These are phyloP conservation scores for Helotiales sp. DNA, from an alignment of 2,329 filamentous ascomycete species.

Conservation along the genomic window DNA sequence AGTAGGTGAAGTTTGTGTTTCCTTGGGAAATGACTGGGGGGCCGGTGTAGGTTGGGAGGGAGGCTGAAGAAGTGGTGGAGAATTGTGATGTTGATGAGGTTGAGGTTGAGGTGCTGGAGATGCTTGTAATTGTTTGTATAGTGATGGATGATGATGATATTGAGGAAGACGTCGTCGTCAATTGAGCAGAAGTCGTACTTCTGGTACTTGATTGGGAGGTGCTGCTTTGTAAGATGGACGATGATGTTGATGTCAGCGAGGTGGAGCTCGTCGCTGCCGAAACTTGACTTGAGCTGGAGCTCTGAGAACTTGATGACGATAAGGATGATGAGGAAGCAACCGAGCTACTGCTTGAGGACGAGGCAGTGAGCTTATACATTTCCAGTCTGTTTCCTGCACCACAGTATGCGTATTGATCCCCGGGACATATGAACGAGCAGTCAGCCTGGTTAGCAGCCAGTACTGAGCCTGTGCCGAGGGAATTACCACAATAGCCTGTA, in stretches of 20 bases:
- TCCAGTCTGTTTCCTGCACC: slow-evolving; percentile 33
- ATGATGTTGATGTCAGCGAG: neutral
- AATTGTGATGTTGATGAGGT: slow-evolving; percentile 15
- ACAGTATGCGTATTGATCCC: slow-evolving; percentile 33
- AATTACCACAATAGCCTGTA: slow-evolving; percentile 22
- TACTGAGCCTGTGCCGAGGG: slow-evolving; percentile 15
- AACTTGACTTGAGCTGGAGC: neutral
- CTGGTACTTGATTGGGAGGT: too few species aligned
- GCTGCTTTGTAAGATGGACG: neutral
- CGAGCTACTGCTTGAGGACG: neutral
- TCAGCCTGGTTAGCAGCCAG: slow-evolving; percentile 13
- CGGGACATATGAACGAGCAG: slow-evolving; percentile 24
- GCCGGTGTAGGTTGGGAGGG: slow-evolving; percentile 22
- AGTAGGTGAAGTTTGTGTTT: slow-evolving; percentile 34
- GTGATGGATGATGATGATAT: slow-evolving; percentile 1
- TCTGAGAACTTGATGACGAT: neutral
- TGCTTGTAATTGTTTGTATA: neutral
- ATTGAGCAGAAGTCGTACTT: too few species aligned
- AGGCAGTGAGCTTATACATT: slow-evolving; percentile 19
- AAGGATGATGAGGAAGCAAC: neutral
- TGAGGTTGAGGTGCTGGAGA: slow-evolving; percentile 3
- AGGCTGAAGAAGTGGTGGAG: too few species aligned
- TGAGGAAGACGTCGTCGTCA: neutral
- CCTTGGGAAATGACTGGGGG: slow-evolving; percentile 27
- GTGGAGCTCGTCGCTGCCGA: too few species aligned